Evolutionary conservation across 108 stramenopile species (phyloP), one percentile per base, ranked within the genome.

Genomic region (Stephanodiscus triporus): DNA sequence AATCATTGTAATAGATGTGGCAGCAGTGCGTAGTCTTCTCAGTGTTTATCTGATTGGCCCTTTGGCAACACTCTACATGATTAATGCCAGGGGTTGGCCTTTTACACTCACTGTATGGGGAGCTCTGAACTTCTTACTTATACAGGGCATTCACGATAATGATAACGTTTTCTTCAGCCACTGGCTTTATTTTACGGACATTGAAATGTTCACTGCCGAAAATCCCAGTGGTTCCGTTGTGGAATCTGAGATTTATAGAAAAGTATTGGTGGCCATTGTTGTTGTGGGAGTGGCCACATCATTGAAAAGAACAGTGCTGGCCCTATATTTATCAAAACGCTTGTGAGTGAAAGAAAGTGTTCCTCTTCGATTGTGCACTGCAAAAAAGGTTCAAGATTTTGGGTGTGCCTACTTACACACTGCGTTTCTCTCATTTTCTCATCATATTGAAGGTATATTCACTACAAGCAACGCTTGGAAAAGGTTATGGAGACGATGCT

Each of bases 81-180:
- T 91, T 6, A 84, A 92, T 68, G 85, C 89, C 36, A 87, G 84
- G 50, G 94, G 94, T 13, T 92, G 89, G 90, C 94, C 94, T 2
- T 87, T 92, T 42, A 8, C 91, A 17, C 17, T 84, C 0, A 62
- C 63, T 34, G 68, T 63, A 24, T 94, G 93, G 93, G 87, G 80
- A 6, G 10, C 87, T 13, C 81, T 75, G 72, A 87, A 86, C 43
- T 72, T 89, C 63, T 3, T 84, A 11, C 51, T 94, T 14, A 60
- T 94, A 10, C 87, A 91, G 36, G 89, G 83, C 16, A 56, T 66
- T 27, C 77, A 71, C 49, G 36, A 36, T 9, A 59, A 50, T 37
- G 83, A 72, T 71, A 43, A 11, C 43, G 45, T 42, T 16, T 77
- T 77, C 37, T 48, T 53, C 6, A 58, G 70, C 47, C 74, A 85